Percentiles rank a stretch among this genome's conserved stretches.
Evolutionary conservation across 257 asterid genomes (phyloP).

Genomic region (Plantago major): DNA sequence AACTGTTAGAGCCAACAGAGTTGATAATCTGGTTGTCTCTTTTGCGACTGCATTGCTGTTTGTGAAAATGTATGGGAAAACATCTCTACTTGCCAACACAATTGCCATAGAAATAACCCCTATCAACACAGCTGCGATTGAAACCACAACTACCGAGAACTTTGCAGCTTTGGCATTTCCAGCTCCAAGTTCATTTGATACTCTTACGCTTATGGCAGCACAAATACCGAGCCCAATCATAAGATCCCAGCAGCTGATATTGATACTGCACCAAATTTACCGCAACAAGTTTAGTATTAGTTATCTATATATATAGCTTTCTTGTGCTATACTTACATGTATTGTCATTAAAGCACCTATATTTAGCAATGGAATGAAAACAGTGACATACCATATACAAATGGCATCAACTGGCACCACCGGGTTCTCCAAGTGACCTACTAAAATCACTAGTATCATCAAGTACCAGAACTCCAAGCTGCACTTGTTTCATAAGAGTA

Average conservation of each 20-base stretch:
- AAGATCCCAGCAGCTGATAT: constrained; percentile 59
- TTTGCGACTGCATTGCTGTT: constrained; percentile 55
- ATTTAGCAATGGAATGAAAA: background rate
- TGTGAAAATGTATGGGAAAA: constrained; percentile 60
- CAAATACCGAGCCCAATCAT: constrained; percentile 73
- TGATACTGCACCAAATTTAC: constrained; percentile 64
- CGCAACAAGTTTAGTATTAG: no score
- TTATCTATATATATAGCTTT: no score
- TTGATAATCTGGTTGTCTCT: constrained; percentile 50
- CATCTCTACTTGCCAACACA: constrained; percentile 41
- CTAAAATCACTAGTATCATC: constrained; percentile 55
- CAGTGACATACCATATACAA: constrained; percentile 59
- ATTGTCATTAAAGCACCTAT: no score
- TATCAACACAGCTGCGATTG: constrained; percentile 46
- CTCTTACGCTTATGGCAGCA: constrained; percentile 84
- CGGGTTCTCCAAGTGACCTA: constrained; percentile 66
- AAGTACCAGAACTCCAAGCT: constrained; percentile 90
- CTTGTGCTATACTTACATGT: no score
- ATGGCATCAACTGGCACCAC: constrained; percentile 65
- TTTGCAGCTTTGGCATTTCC: constrained; percentile 36
- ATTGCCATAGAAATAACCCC: constrained; percentile 36
- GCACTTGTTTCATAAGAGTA: constrained; percentile 23
- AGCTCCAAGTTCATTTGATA: constrained; percentile 50
- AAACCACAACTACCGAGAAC: constrained; percentile 61
- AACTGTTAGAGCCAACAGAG: constrained; percentile 47